These are phyloP conservation scores for Pseudogymnoascus sp. DNA, from an alignment of 2,329 filamentous ascomycete genomes.

Conservation along the genomic window DNA sequence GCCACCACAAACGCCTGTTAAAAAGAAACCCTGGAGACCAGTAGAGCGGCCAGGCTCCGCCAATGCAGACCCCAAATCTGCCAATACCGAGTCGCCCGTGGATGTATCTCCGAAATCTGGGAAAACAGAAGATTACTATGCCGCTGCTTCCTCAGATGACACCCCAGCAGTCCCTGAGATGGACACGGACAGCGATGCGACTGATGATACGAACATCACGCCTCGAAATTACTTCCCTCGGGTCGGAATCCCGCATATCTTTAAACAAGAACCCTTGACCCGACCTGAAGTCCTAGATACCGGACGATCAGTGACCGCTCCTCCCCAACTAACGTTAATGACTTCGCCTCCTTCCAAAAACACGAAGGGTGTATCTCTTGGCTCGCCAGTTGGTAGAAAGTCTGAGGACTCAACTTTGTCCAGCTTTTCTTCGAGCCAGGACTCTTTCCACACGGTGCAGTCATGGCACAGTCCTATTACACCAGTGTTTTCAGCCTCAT, in stretches of 20 bases:
- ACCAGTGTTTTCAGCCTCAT: constrained; percentile 44
- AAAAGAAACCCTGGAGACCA: constrained; percentile 63
- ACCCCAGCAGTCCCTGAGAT: neutral
- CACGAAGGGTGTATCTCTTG: constrained; percentile 15
- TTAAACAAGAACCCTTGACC: constrained; percentile 23
- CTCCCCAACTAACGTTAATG: constrained; percentile 36
- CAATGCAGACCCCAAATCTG: neutral
- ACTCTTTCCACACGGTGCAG: constrained; percentile 48
- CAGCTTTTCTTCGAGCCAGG: constrained; percentile 40
- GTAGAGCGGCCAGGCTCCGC: constrained; percentile 41
- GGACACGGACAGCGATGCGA: constrained; percentile 21
- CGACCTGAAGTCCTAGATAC: constrained; percentile 27
- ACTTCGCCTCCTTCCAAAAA: constrained; percentile 35
- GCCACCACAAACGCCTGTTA: constrained; percentile 54
- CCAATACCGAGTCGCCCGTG: neutral
- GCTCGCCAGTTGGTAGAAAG: neutral
- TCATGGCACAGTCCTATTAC: constrained; percentile 43
- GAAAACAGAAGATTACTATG: neutral
- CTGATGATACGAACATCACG: constrained; percentile 23
- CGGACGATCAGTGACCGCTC: constrained; percentile 32
- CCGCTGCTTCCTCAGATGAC: neutral
- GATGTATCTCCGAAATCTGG: neutral
- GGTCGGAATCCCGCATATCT: constrained; percentile 23
- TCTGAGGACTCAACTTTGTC: constrained; percentile 14
- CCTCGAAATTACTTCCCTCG: constrained; percentile 24